Evolutionary conservation across 202 grass and related monocot species (phyloP), one percentile per base, ranked within the genome.

Genomic region (Musa balbisiana): DNA sequence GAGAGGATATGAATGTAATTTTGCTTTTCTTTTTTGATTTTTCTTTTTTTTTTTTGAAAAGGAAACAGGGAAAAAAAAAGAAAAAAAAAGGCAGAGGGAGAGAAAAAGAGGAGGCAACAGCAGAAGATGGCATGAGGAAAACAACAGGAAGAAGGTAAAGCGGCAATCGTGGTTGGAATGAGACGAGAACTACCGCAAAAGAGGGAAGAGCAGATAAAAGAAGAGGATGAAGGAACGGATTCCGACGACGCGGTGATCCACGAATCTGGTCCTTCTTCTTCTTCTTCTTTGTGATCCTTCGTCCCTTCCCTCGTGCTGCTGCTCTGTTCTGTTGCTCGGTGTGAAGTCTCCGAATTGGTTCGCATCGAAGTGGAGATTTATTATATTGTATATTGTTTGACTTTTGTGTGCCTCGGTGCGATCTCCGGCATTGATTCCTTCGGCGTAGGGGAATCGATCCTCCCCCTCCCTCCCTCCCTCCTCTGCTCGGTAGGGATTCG

Each of bases 111-210:
- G 62, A 1, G 21, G 62, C 17, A 20, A 8, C 17, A 10, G 63
- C 19, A 51, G 67, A 51, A 51, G 19, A 20, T 3, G 67, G 17
- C 33, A 22, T 51, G 67, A 50, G 49, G 67, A 70, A 51, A 11
- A 22, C 67, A 51, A 70, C 43, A 51, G 67, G 43, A 2, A n/a
- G 16, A 52, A 70, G 67, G 67, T 70, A 70, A 20, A 70, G 67
- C 49, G 50, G 43, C 16, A n/a, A 49, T 70, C 43, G 67, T 51
- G 67, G 43, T 70, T 70, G 43, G 51, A 70, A 51, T 49, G 67
- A 22, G 51, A 51, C 67, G 4, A 51, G 20, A 20, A 51, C 17
- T n/a, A 6, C 23, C 19, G 10, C 19, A 43, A n/a, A 16, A 19
- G 24, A 19, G 16, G 67, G 10, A 8, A 19, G 13, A 19, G 16